Evolutionary conservation across 2,329 filamentous ascomycete species (phyloP).

Genomic region (Venturia asperata): DNA sequence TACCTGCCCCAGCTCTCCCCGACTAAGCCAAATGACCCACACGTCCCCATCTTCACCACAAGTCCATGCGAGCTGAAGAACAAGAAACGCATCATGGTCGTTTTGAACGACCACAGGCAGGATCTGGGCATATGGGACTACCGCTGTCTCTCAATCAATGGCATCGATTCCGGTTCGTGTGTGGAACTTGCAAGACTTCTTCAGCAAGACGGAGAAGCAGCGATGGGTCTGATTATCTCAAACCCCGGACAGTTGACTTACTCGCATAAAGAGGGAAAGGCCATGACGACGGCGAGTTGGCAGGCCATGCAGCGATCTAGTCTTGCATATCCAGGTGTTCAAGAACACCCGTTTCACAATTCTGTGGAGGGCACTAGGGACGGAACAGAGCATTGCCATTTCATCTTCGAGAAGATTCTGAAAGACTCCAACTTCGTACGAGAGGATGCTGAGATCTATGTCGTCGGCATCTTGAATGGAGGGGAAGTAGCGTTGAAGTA

Average conservation of each 20-base stretch:
- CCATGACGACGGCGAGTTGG: conserved; percentile 55
- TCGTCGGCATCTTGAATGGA: conserved; percentile 65
- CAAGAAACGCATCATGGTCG: conserved; percentile 59
- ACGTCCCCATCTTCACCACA: conserved; percentile 63
- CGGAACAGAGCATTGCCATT: conserved; percentile 55
- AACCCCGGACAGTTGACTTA: conserved; percentile 74
- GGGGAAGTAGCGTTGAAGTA: conserved; percentile 53
- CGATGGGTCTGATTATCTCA: conserved; percentile 62
- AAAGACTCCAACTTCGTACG: conserved; percentile 38
- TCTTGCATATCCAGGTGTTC: conserved; percentile 51
- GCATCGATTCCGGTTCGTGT: conserved; percentile 63
- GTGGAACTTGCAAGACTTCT: conserved; percentile 50
- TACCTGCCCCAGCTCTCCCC: conserved; percentile 53
- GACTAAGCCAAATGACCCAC: conserved; percentile 41
- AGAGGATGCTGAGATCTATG: conserved; percentile 51
- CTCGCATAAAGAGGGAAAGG: conserved; percentile 56
- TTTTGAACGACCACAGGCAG: conserved; percentile 65
- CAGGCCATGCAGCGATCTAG: conserved; percentile 54
- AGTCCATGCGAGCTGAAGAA: conserved; percentile 42
- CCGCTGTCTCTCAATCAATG: conserved; percentile 56
- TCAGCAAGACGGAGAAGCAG: conserved; percentile 30
- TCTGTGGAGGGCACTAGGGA: conserved; percentile 53
- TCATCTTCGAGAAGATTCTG: conserved; percentile 60
- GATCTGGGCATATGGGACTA: conserved; percentile 70
- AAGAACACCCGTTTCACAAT: conserved; percentile 51